These are phyloP conservation scores for Tremella mesenterica DNA, from an alignment of 768 basidiomycete species.

Conservation along the genomic window DNA sequence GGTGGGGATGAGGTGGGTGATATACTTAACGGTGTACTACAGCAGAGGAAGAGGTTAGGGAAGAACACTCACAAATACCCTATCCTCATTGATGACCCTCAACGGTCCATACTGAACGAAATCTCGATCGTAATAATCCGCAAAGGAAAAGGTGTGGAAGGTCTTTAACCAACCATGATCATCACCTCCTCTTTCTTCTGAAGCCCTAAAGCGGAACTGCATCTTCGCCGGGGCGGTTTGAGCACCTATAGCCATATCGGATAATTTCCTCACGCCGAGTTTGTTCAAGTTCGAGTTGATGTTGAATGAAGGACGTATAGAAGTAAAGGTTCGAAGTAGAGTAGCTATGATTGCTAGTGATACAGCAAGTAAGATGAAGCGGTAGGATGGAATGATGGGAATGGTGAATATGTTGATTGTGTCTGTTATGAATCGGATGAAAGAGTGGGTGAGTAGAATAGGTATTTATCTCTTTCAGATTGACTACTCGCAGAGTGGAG, in stretches of 20 bases:
- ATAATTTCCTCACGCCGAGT: too few relatives aligned
- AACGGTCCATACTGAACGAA: constrained; percentile 63
- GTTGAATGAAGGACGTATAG: background rate
- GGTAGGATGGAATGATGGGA: background rate
- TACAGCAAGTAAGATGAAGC: background rate
- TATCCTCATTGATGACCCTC: constrained; percentile 75
- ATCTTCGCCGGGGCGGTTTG: constrained; percentile 12
- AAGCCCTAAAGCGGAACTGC: constrained; percentile 48
- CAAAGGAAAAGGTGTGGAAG: constrained; percentile 34
- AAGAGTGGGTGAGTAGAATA: background rate
- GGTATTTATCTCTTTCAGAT: background rate
- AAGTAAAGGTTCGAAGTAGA: background rate
- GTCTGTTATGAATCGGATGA: background rate
- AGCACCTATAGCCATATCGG: too few relatives aligned
- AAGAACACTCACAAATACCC: constrained; percentile 23
- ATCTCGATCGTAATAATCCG: constrained; percentile 55
- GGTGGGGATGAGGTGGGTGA: background rate
- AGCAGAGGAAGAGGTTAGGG: background rate
- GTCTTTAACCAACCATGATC: constrained; percentile 76
- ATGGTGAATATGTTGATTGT: background rate
- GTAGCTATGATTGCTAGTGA: background rate
- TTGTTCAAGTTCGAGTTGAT: background rate
- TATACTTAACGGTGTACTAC: too few relatives aligned
- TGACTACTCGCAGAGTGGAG: background rate
- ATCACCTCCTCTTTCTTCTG: constrained; percentile 60